phyloP scores from a whole-genome alignment of 2,329 filamentous ascomycete species.

The Neonectria sp. region DNA sequence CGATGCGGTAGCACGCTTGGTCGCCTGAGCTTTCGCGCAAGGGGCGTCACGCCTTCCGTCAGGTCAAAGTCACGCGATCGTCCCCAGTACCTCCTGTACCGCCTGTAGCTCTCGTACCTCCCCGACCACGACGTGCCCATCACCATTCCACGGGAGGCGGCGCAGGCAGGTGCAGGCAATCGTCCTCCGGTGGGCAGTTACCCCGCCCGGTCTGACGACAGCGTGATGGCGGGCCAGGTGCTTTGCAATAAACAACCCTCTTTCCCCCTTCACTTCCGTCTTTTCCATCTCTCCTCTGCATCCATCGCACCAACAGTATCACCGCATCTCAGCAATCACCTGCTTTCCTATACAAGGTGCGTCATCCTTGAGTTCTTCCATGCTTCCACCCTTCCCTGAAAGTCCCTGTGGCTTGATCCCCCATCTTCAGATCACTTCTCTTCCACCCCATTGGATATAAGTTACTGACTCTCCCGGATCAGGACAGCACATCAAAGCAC shows the following conservation, averaged over 20 bases:
- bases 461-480: slow-evolving; percentile 27
- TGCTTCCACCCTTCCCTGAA: not conserved
- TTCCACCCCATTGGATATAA: not conserved
- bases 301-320: slow-evolving; percentile 46
- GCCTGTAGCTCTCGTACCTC: slow-evolving; percentile 24
- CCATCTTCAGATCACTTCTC: not conserved
- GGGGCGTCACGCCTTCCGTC: slow-evolving; percentile 49
- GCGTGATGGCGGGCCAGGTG: slow-evolving; percentile 45
- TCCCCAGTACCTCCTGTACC: slow-evolving; percentile 29
- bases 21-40: slow-evolving; percentile 47
- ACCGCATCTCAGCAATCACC: slow-evolving; percentile 40
- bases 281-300: slow-evolving; percentile 43
- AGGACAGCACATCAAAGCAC: slow-evolving; percentile 33
- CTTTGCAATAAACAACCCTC: slow-evolving; percentile 52
- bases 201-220: slow-evolving; percentile 63
- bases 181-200: slow-evolving; percentile 49
- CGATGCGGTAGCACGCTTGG: slow-evolving; percentile 41
- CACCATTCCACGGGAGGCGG: slow-evolving; percentile 37
- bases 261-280: slow-evolving; percentile 42
- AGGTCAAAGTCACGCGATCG: slow-evolving; percentile 52
- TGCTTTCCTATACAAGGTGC: slow-evolving; percentile 42
- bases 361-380: slow-evolving; percentile 18
- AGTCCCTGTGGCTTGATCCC: slow-evolving; percentile 1
- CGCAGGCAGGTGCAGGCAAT: slow-evolving; percentile 34
- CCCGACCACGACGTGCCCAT: slow-evolving; percentile 22